A percentile compares a stretch with the other conserved stretches of the same genome.
Evolutionary conservation across 1,139 yeast genomes (phyloP).

Genomic region (Taphrina wiesneri): DNA sequence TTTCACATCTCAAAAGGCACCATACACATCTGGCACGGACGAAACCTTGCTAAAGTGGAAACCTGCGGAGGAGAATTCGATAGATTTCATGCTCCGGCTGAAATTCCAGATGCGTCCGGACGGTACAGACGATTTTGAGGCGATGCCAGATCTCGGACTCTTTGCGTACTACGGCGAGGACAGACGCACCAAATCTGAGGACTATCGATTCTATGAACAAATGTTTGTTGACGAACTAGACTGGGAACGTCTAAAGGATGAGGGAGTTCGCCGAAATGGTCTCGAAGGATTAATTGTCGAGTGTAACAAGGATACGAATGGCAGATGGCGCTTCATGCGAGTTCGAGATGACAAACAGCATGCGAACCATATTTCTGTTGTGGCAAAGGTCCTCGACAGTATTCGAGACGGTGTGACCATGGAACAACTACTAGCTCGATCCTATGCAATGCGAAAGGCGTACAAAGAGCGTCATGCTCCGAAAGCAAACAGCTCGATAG

Average conservation of each 20-base stretch:
- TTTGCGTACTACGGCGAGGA: conserved; percentile 78
- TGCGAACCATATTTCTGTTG: conserved; percentile 81
- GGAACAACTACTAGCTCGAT: conserved; percentile 63
- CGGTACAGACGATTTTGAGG: conserved; percentile 58
- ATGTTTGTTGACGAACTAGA: conserved; percentile 66
- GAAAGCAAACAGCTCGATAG: background rate
- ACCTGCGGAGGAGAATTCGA: conserved; percentile 90
- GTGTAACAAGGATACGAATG: conserved; percentile 62
- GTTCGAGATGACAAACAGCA: conserved; percentile 89
- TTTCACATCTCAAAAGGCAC: conserved; percentile 85
- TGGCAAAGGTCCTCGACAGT: conserved; percentile 75
- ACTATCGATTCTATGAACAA: conserved; percentile 67
- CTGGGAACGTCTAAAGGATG: conserved; percentile 72
- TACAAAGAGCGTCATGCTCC: conserved; percentile 54
- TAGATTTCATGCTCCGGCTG: conserved; percentile 77
- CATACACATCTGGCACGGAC: conserved; percentile 88
- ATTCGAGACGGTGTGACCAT: conserved; percentile 83
- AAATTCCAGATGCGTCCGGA: conserved; percentile 65
- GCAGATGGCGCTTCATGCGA: conserved; percentile 79
- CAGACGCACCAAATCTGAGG: conserved; percentile 39
- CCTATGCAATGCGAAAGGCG: conserved; percentile 50
- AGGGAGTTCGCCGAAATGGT: conserved; percentile 59
- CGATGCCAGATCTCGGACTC: conserved; percentile 67
- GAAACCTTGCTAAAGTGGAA: conserved; percentile 80
- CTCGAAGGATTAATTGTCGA: conserved; percentile 89